Base-by-base conservation (phyloP, 2,329 filamentous ascomycete species). In the Lizonia empirigonia region DNA sequence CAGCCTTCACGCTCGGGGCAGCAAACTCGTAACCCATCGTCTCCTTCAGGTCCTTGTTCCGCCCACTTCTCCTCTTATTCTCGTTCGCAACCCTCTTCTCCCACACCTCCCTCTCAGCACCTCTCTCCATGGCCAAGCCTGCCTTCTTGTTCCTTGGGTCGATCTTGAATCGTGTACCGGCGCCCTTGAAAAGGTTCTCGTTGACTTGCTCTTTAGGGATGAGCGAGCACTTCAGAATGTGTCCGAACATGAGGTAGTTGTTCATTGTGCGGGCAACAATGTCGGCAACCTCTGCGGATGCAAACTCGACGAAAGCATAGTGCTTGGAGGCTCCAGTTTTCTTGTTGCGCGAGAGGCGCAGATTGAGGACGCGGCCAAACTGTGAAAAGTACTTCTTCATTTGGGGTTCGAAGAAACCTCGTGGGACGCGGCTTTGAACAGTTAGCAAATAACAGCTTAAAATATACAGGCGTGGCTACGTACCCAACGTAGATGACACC, bases 201-300 rank as follows among this genome's bases (percentile, higher is more conserved):
- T 95, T 90, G 34, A 96, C 79, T 69, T 92, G 86, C 54, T 89
- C 90, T 50, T 85, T 78, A 4, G 90, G 85, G 4, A 97, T 83
- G 19, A 86, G 78, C 70, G 90, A 89, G 75, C 92, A 93, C 75
- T 95, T 93, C 63, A 99, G 80, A 56, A 97, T 89, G 72, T 97
- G 93, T 5, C 91, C 90, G 73, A 96, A 97, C 69, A 99, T 82
- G 30, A 97, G 85, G 76, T 99, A 99, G 77, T 92, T 95, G 80
- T 97, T 85, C 94, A 99, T 99, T 18, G 94, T 96, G 77, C 91
- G 90, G 40, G 90, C 88, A 23, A 96, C 93, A 63, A 97, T 91
- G 65, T 90, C 88, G 30, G 94, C 93, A n/a, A 91, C 89, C 50
- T 91, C 87, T 26, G 81, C 78, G 6, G 83, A 84, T 2, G 77